These are phyloP conservation scores for Solanum phureja DNA, from an alignment of 257 asterid genomes.

Conservation along the genomic window DNA sequence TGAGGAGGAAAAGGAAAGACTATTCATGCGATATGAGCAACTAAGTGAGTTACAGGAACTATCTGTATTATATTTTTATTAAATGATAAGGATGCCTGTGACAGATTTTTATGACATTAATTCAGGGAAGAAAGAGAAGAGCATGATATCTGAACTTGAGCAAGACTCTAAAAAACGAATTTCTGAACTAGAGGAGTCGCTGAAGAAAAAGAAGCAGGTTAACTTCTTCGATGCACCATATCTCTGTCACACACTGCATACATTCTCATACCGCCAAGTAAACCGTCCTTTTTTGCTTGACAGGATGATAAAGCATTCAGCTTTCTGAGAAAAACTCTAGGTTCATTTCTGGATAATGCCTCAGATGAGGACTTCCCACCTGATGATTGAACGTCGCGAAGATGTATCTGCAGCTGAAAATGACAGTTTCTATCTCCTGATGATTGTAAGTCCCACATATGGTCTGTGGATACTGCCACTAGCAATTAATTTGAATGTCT, in stretches of 20 bases:
- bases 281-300: background rate
- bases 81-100: background rate
- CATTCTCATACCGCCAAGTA: background rate
- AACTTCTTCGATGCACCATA: slow-evolving; percentile 5
- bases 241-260: background rate
- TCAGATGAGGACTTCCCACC: slow-evolving; percentile 90
- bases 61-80: background rate
- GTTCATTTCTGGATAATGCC: slow-evolving; percentile 81
- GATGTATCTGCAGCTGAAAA: background rate
- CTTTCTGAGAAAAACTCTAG: slow-evolving; percentile 72
- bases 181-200: slow-evolving; percentile 74
- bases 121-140: slow-evolving; percentile 93
- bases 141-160: slow-evolving; percentile 59
- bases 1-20: slow-evolving; percentile 75
- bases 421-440: slow-evolving; percentile 1
- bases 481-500: background rate
- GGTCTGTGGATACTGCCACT: background rate
- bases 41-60: slow-evolving; percentile 44
- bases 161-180: slow-evolving; percentile 53
- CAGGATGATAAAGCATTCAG: slow-evolving; percentile 92
- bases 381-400: slow-evolving; percentile 31
- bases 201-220: slow-evolving; percentile 96
- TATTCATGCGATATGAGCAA: slow-evolving; percentile 67
- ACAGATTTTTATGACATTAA: background rate
- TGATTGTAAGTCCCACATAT: background rate